phyloP scores from a whole-genome alignment of 2,329 filamentous ascomycete genomes.

The Leptographium wingfieldii region DNA sequence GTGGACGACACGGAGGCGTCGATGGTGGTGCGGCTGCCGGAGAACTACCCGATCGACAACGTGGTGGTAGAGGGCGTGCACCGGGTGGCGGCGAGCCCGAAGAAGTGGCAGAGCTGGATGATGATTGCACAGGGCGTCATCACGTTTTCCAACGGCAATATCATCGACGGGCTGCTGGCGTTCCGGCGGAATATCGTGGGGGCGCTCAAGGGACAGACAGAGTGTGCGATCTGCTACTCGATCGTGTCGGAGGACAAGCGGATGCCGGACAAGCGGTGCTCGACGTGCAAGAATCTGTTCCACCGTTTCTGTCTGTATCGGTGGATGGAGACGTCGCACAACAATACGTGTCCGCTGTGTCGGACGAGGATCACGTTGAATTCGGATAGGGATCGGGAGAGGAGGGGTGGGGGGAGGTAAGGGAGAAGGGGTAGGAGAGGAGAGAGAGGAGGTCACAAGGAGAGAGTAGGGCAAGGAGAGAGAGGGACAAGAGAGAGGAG shows the following conservation, averaged over 20 bases:
- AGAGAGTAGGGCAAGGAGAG: too few species aligned
- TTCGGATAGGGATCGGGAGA: background rate
- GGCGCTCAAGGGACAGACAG: conserved; percentile 80
- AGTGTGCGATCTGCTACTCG: conserved; percentile 95
- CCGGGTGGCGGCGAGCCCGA: conserved; percentile 77
- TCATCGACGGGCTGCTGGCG: conserved; percentile 74
- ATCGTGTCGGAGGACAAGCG: conserved; percentile 82
- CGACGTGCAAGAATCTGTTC: conserved; percentile 89
- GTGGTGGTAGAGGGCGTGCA: conserved; percentile 66
- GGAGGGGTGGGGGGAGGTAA: background rate
- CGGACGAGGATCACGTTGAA: conserved; percentile 66
- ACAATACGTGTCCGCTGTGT: conserved; percentile 85
- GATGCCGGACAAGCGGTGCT: conserved; percentile 82
- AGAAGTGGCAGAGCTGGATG: conserved; percentile 88
- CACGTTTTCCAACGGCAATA: conserved; percentile 78
- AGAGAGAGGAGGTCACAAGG: background rate
- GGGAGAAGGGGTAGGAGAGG: background rate
- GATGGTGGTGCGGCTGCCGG: conserved; percentile 70
- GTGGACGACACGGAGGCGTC: conserved; percentile 78
- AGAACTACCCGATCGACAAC: conserved; percentile 68
- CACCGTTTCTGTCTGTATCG: conserved; percentile 84
- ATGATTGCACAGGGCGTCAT: conserved; percentile 83
- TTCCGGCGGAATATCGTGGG: conserved; percentile 82
- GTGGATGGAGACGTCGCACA: conserved; percentile 92
- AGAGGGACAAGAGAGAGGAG: background rate